These are phyloP conservation scores for Apophysomyces ossiformis DNA, from an alignment of 371 early-diverging fungal genomes.

Conservation along the genomic window DNA sequence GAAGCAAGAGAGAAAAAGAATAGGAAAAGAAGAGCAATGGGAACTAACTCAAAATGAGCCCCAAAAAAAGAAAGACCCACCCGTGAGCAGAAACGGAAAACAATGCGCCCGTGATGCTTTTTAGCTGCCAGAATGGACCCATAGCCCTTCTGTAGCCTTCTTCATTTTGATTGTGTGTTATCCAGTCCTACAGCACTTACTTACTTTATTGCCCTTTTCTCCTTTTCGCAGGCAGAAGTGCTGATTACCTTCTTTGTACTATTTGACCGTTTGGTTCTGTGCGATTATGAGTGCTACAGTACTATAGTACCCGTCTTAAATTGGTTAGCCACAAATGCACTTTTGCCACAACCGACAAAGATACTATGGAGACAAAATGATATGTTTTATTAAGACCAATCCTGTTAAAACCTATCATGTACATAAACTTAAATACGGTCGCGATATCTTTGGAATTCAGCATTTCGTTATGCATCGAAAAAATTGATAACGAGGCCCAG, in stretches of 20 bases:
- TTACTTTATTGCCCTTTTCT: too few relatives aligned
- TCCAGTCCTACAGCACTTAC: background rate
- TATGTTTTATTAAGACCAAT: too few relatives aligned
- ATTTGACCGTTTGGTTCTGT: background rate
- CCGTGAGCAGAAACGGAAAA: slow-evolving; percentile 4
- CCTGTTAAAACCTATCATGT: too few relatives aligned
- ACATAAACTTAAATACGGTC: too few relatives aligned
- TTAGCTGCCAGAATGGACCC: background rate
- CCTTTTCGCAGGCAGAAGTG: too few relatives aligned
- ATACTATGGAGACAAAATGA: too few relatives aligned
- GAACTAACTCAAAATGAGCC: slow-evolving; percentile 6
- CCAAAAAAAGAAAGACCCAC: slow-evolving; percentile 7
- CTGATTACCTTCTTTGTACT: too few relatives aligned
- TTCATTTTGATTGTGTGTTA: background rate
- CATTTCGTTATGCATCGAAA: too few relatives aligned
- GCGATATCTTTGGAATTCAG: too few relatives aligned
- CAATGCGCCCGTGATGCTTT: slow-evolving; percentile 6
- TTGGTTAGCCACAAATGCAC: slow-evolving; percentile 1
- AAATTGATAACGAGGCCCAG: too few relatives aligned
- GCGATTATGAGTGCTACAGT: background rate
- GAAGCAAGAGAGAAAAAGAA: background rate
- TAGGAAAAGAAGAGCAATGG: background rate
- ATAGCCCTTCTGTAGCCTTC: background rate
- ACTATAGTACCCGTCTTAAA: background rate
- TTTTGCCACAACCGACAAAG: too few relatives aligned